Base-by-base conservation (phyloP, 331 rosid genomes). In the Telfairia occidentalis region DNA sequence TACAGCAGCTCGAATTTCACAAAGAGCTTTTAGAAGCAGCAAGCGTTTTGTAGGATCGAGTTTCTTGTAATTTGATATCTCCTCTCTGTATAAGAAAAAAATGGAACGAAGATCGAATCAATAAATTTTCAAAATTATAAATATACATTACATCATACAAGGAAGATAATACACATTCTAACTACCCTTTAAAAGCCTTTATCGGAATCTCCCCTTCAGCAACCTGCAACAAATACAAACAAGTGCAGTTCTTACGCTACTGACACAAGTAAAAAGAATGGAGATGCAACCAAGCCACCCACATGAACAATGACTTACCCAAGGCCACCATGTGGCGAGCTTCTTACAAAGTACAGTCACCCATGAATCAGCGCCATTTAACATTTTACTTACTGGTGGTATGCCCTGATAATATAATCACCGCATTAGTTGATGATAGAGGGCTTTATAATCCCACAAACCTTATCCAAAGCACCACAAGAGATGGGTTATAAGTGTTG, bases 1-100 rank as follows among this genome's bases (percentile, higher is more conserved):
- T 89, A 91, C 97, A 30, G 86, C 88, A 69, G 89, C 95, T 84
- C 98, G 84, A 83, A 89, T 78, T 89, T 91, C 97, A 82, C 98
- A 94, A 28, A 91, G 95, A 2, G 96, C 97, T 82, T 91, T 94
- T 34, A 94, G 82, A 37, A 91, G 80, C 64, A 84, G 65, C 64
- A 94, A 80, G 73, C 92, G 97, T 76, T 84, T 84, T 30, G 54
- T 78, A 5, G 98, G 91, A 86, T 82, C 83, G 59, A 94, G 96
- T 43, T 79, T 87, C 84, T 84, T 87, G 85, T 91, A 94, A 67
- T 78, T 83, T 7, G 86, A 70, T 77, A 87, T 85, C 87, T 91
- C 98, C 85, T 83, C 90, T 78, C 98, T 94, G 97, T 86, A 78
- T 40, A 81, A 37, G 84, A 72, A 74, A 75, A 70, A 76, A 76